Conservation (phyloP, 345 rosid species). For the Lumnitzera racemosa region DNA sequence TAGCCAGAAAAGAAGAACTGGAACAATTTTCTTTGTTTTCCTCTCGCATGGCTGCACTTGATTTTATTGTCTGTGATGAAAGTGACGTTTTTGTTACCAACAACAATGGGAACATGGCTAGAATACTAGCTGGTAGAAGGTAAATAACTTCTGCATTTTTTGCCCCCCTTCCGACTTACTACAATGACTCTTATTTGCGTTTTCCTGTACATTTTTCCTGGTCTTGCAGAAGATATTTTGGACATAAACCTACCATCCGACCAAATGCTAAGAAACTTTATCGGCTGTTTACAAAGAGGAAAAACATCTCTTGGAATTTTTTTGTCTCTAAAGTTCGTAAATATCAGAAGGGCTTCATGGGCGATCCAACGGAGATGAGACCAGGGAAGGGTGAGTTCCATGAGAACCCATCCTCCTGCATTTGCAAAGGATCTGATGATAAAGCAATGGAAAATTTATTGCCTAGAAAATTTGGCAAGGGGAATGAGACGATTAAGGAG, state of each 20-base stretch:
- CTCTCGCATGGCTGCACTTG: conserved; percentile 99
- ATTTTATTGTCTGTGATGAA: conserved; percentile 89
- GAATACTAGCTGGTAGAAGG: conserved; percentile 91
- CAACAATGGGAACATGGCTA: conserved; percentile 98
- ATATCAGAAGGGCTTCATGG: conserved; percentile 89
- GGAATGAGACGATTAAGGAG: conserved; percentile 13
- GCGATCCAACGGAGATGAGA: conserved; percentile 89
- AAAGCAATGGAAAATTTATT: conserved; percentile 25
- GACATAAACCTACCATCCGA: conserved; percentile 90
- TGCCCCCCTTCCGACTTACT: no score
- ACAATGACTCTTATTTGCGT: background rate
- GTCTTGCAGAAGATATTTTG: conserved; percentile 72
- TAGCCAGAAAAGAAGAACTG: conserved; percentile 73
- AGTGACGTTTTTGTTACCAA: conserved; percentile 95
- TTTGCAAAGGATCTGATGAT: conserved; percentile 59
- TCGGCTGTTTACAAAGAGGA: conserved; percentile 56
- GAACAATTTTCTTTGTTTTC: conserved; percentile 70
- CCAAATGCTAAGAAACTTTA: conserved; percentile 91
- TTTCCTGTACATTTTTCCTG: conserved; percentile 7
- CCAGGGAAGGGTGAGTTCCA: conserved; percentile 98
- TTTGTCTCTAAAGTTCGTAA: conserved; percentile 69
- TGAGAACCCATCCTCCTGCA: conserved; percentile 89
- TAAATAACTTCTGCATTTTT: conserved; percentile 7
- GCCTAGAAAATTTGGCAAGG: conserved; percentile 45
- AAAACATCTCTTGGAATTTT: conserved; percentile 76